Percentiles rank a stretch among this genome's conserved stretches.
phyloP scores from a whole-genome alignment of 805 yeast species.

The Ascoidea rubescens region DNA sequence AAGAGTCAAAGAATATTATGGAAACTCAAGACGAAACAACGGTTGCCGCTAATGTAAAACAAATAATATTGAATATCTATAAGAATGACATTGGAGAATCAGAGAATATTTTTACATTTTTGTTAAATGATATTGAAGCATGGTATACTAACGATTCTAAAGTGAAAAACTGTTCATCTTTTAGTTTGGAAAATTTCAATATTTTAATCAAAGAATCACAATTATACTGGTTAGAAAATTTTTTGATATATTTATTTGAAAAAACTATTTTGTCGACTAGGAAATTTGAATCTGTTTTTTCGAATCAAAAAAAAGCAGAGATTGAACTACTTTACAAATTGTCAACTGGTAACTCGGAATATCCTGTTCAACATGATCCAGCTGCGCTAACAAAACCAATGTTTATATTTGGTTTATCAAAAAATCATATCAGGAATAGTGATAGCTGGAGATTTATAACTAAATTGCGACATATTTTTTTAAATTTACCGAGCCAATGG shows the following conservation, averaged over 20 bases:
- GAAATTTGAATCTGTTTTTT: conserved; percentile 3
- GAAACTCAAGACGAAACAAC: no score
- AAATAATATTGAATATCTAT: no score
- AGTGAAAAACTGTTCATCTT: conserved; percentile 10
- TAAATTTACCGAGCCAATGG: conserved; percentile 46
- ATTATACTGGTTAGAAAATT: conserved; percentile 19
- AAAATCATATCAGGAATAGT: conserved; percentile 61
- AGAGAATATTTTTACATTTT: no score
- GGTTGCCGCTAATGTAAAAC: no score
- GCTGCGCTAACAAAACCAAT: conserved; percentile 85
- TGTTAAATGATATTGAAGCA: conserved; percentile 6
- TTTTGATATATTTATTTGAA: conserved; percentile 13
- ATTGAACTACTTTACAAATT: conserved; percentile 27
- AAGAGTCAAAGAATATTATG: no score
- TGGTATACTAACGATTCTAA: conserved; percentile 14
- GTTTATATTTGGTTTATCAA: conserved; percentile 55
- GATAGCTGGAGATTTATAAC: conserved; percentile 84
- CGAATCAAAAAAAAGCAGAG: conserved; percentile 11
- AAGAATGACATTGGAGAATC: no score
- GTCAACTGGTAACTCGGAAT: conserved; percentile 32
- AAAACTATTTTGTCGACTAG: conserved; percentile 19
- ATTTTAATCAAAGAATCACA: conserved; percentile 20
- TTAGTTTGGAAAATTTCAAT: conserved; percentile 18
- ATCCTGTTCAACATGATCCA: conserved; percentile 66
- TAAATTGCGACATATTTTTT: conserved; percentile 60